phyloP scores from a whole-genome alignment of 257 asterid genomes.

The Ballota nigra region DNA sequence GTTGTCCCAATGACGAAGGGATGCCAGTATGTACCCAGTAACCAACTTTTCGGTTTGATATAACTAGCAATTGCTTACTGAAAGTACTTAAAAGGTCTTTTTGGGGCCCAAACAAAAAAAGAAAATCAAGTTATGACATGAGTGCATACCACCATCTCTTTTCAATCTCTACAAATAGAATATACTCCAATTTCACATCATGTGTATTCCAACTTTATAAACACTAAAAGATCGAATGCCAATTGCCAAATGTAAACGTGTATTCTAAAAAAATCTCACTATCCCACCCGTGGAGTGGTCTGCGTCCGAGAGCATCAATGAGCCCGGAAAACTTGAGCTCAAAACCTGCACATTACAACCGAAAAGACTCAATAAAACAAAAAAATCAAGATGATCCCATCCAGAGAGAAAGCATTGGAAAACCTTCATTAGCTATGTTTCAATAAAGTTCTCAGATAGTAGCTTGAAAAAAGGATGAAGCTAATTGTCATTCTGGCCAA shows the following conservation, averaged over 20 bases:
- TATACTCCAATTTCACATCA: constrained; percentile 16
- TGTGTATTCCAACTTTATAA: constrained; percentile 7
- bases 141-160: constrained; percentile 14
- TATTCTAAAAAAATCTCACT: constrained; percentile 17
- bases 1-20: not conserved
- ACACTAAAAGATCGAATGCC: constrained; percentile 11
- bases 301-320: not conserved
- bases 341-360: constrained; percentile 23
- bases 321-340: not conserved
- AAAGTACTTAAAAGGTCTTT: not conserved
- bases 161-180: constrained; percentile 33
- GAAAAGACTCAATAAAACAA: not conserved
- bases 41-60: not conserved
- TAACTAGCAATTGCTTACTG: not conserved
- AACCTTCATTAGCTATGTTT: not conserved
- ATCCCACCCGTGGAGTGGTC: constrained; percentile 10
- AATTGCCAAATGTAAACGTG: constrained; percentile 19
- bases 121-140: not conserved
- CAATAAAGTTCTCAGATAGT: not conserved
- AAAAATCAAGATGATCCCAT: not conserved
- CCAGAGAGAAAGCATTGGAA: not conserved
- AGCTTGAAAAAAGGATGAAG: constrained; percentile 10
- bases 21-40: not conserved
- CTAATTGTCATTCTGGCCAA: not conserved
- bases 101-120: not conserved